phyloP scores from a whole-genome alignment of 2,329 filamentous ascomycete species.

The Aspergillus aculeatinus region DNA sequence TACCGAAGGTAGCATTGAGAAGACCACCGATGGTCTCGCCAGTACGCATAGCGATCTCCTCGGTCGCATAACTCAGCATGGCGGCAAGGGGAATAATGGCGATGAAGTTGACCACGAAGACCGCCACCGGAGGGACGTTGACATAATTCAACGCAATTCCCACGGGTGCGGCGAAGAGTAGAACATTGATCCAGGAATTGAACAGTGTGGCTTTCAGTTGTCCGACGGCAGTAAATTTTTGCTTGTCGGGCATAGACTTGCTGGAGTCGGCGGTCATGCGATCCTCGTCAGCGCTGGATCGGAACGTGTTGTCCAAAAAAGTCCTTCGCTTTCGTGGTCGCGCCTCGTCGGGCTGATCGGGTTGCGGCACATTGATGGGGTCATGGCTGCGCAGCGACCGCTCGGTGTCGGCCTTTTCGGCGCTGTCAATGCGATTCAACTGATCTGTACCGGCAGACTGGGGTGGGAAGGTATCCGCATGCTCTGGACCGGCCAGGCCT shows the following conservation, averaged over 20 bases:
- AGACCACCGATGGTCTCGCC: slow-evolving; percentile 86
- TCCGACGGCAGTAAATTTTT: slow-evolving; percentile 38
- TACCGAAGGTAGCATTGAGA: slow-evolving; percentile 86
- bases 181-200: slow-evolving; percentile 81
- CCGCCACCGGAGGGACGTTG: slow-evolving; percentile 56
- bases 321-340: slow-evolving; percentile 30
- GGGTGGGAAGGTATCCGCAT: slow-evolving; percentile 28
- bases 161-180: slow-evolving; percentile 74
- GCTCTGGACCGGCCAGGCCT: slow-evolving; percentile 23
- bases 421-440: slow-evolving; percentile 11
- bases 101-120: slow-evolving; percentile 90
- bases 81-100: slow-evolving; percentile 88
- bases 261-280: slow-evolving; percentile 9
- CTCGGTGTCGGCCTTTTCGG: slow-evolving; percentile 16
- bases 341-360: slow-evolving; percentile 15
- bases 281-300: slow-evolving; percentile 12
- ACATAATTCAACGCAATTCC: slow-evolving; percentile 75
- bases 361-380: slow-evolving; percentile 31
- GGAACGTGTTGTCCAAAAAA: slow-evolving; percentile 21
- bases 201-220: slow-evolving; percentile 67
- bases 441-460: slow-evolving; percentile 26
- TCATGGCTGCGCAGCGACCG: slow-evolving; percentile 31
- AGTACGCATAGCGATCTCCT: slow-evolving; percentile 72
- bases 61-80: slow-evolving; percentile 83
- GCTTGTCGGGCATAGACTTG: slow-evolving; percentile 24